Conservation (phyloP, 805 yeast species). For the Zygotorulaspora florentina region DNA sequence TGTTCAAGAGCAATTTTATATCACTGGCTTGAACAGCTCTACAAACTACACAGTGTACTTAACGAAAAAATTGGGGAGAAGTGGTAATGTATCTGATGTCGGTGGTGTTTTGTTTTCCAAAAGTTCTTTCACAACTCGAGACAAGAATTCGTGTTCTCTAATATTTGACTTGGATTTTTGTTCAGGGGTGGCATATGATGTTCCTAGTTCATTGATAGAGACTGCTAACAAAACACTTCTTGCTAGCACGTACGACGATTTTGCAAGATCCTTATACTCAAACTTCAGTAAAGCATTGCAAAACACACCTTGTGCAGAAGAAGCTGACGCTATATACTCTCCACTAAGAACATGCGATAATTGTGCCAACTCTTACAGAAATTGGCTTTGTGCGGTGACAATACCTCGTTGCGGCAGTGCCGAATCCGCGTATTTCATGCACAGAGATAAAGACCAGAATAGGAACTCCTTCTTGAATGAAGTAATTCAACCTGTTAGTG, state of each 20-base stretch:
- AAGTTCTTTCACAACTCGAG: slow-evolving; percentile 54
- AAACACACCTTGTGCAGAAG: slow-evolving; percentile 70
- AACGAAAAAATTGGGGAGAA: slow-evolving; percentile 41
- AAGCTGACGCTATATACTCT: slow-evolving; percentile 62
- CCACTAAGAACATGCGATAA: slow-evolving; percentile 69
- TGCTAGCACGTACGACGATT: slow-evolving; percentile 53
- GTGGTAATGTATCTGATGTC: slow-evolving; percentile 29
- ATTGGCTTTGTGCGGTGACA: slow-evolving; percentile 86
- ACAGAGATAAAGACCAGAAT: slow-evolving; percentile 47
- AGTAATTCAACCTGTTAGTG: slow-evolving; percentile 47
- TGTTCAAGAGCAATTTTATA: slow-evolving; percentile 56
- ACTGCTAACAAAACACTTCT: slow-evolving; percentile 36
- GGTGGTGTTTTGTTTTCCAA: slow-evolving; percentile 66
- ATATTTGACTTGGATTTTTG: slow-evolving; percentile 77
- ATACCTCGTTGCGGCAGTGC: slow-evolving; percentile 79
- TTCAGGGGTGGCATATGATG: slow-evolving; percentile 77
- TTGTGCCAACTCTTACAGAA: slow-evolving; percentile 65
- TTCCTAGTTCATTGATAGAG: slow-evolving; percentile 51
- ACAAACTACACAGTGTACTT: slow-evolving; percentile 63
- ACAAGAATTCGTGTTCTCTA: slow-evolving; percentile 59
- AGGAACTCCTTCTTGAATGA: slow-evolving; percentile 58
- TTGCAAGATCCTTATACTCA: slow-evolving; percentile 51
- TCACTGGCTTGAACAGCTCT: slow-evolving; percentile 56
- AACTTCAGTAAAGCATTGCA: slow-evolving; percentile 76
- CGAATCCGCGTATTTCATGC: slow-evolving; percentile 41